phyloP scores from a whole-genome alignment of 139 green algal genomes.

The Haematococcus sp. region DNA sequence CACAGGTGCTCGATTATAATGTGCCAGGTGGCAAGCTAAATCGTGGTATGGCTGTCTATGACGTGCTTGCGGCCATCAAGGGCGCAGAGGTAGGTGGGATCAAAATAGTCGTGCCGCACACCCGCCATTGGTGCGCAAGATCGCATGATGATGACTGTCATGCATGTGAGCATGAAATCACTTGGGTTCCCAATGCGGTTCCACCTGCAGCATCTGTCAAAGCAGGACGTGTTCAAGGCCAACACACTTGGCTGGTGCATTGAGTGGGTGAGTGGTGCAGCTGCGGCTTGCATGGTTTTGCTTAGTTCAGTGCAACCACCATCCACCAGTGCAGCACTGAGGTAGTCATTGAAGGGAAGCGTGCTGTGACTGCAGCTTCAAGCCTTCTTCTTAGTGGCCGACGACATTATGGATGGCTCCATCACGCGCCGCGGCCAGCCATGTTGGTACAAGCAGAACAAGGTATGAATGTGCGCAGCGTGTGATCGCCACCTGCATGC shows the following conservation, averaged over 20 bases:
- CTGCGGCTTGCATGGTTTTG: background rate
- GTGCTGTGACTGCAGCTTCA: no score
- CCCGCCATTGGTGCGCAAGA: background rate
- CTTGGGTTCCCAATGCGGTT: no score
- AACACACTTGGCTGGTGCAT: slow-evolving; percentile 96
- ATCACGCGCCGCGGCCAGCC: slow-evolving; percentile 94
- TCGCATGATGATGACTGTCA: background rate
- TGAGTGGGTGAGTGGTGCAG: slow-evolving; percentile 72
- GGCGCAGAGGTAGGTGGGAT: slow-evolving; percentile 29
- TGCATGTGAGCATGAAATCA: no score
- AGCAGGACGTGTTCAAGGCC: slow-evolving; percentile 74
- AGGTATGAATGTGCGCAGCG: no score
- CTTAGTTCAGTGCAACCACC: no score
- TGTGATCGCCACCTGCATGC: background rate
- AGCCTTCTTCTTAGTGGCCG: slow-evolving; percentile 97
- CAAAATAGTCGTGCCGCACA: background rate
- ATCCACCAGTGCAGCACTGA: no score
- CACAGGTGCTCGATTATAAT: slow-evolving; percentile 91
- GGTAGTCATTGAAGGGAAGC: no score
- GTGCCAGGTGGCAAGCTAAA: slow-evolving; percentile 97
- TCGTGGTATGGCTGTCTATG: slow-evolving; percentile 92
- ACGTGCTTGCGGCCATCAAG: slow-evolving; percentile 68
- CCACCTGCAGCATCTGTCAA: slow-evolving; percentile 32
- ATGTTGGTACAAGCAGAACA: slow-evolving; percentile 93
- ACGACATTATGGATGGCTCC: slow-evolving; percentile 99